Evolutionary conservation across 2,329 filamentous ascomycete species (phyloP).

Genomic region (Fusarium xyrophilum): DNA sequence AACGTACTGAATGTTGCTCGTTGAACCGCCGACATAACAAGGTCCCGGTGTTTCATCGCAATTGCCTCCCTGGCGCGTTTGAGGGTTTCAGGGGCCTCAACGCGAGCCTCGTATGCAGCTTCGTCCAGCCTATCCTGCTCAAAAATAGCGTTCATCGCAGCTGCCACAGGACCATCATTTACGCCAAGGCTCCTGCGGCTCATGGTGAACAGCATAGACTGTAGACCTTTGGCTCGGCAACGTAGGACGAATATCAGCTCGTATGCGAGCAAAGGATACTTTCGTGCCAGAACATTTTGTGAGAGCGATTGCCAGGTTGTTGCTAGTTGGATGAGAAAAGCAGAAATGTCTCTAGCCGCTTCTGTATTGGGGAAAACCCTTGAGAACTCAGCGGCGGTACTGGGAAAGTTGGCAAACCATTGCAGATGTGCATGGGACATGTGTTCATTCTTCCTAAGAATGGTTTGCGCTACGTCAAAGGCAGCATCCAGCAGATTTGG

Average conservation of each 20-base stretch:
- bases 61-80: slow-evolving; percentile 9
- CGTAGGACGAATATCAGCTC: slow-evolving; percentile 37
- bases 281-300: slow-evolving; percentile 17
- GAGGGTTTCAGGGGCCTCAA: slow-evolving; percentile 11
- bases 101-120: slow-evolving; percentile 1
- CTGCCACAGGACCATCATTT: slow-evolving; percentile 23
- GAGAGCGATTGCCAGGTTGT: slow-evolving; percentile 33
- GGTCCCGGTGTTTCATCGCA: slow-evolving; percentile 11
- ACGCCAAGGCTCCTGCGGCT: slow-evolving; percentile 41
- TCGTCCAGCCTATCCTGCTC: slow-evolving; percentile 38
- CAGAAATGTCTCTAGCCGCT: slow-evolving; percentile 17
- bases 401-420: slow-evolving; percentile 45
- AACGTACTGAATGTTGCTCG: slow-evolving; percentile 23
- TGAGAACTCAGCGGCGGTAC: slow-evolving; percentile 15
- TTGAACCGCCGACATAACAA: slow-evolving; percentile 12
- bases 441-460: slow-evolving; percentile 37
- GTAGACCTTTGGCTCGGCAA: slow-evolving; percentile 40
- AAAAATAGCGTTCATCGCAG: slow-evolving; percentile 37
- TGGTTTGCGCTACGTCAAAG: slow-evolving; percentile 28
- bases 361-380: neutral
- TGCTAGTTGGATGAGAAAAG: slow-evolving; percentile 38
- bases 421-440: slow-evolving; percentile 34
- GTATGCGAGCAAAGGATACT: slow-evolving; percentile 41
- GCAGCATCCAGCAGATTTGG: slow-evolving; percentile 28
- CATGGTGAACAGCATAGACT: slow-evolving; percentile 42